phyloP scores from a whole-genome alignment of 148 eudicot species.

The Beta vulgaris region DNA sequence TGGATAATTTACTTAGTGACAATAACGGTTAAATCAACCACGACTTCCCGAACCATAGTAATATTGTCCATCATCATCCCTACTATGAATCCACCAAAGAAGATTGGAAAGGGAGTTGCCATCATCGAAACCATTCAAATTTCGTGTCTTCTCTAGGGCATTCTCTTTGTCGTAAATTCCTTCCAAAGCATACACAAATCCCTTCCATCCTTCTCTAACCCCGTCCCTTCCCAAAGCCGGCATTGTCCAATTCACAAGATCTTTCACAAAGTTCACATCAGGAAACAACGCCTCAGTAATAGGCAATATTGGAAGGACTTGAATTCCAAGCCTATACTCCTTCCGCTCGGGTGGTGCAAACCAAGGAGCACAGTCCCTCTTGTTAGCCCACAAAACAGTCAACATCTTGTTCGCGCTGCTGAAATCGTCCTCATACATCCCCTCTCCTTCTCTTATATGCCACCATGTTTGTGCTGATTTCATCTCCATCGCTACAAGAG shows the following conservation, averaged over 20 bases:
- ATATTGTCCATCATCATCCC: constrained; percentile 48
- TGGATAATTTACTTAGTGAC: constrained; percentile 32
- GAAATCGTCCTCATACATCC: constrained; percentile 50
- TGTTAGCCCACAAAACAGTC: constrained; percentile 70
- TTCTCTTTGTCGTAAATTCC: constrained; percentile 52
- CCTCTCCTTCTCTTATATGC: constrained; percentile 58
- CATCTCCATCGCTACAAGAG: constrained; percentile 64
- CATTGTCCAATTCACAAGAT: constrained; percentile 64
- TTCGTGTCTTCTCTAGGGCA: constrained; percentile 51
- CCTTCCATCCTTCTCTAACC: constrained; percentile 85
- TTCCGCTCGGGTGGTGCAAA: constrained; percentile 67
- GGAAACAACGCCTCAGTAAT: constrained; percentile 62
- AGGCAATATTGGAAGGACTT: constrained; percentile 62
- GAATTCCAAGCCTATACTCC: constrained; percentile 81
- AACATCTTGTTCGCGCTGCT: constrained; percentile 50
- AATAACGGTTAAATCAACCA: constrained; percentile 56
- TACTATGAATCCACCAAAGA: constrained; percentile 83
- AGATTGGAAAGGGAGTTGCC: constrained; percentile 73
- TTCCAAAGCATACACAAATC: constrained; percentile 65
- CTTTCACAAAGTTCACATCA: constrained; percentile 45
- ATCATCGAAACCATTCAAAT: constrained; percentile 65
- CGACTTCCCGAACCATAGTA: constrained; percentile 30
- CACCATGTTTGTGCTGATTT: constrained; percentile 79
- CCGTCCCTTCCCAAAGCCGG: constrained; percentile 64
- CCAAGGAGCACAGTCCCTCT: constrained; percentile 76